Evolutionary conservation across 345 rosid species (phyloP).

Genomic region (Pelargonium nanum): DNA sequence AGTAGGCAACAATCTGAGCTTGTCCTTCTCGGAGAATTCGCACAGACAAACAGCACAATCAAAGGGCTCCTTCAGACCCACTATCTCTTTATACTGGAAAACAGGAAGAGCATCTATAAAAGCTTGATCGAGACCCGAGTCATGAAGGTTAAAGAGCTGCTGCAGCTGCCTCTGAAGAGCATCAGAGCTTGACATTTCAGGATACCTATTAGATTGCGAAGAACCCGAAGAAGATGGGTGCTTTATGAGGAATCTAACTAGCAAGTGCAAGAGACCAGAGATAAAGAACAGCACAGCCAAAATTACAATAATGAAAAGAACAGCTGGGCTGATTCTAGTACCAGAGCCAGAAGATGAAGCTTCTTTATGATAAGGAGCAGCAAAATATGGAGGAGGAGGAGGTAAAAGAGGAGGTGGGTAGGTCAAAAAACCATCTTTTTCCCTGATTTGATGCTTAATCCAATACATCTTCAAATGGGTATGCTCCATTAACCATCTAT

Average conservation of each 20-base stretch:
- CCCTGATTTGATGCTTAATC: constrained; percentile 40
- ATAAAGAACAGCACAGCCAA: constrained; percentile 72
- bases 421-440: constrained; percentile 40
- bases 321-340: constrained; percentile 68
- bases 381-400: constrained; percentile 11
- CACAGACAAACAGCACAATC: constrained; percentile 91
- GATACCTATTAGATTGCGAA: constrained; percentile 50
- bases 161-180: constrained; percentile 84
- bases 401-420: constrained; percentile 38
- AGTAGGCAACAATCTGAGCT: constrained; percentile 67
- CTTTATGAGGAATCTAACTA: constrained; percentile 71
- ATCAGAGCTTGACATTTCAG: constrained; percentile 60
- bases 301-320: constrained; percentile 63
- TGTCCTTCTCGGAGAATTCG: constrained; percentile 72
- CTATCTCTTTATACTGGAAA: constrained; percentile 61
- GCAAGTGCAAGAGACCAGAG: constrained; percentile 73
- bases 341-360: constrained; percentile 32
- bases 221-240: constrained; percentile 44
- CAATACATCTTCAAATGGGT: constrained; percentile 37
- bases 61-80: constrained; percentile 62
- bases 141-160: constrained; percentile 80
- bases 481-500: constrained; percentile 22
- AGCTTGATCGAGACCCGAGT: constrained; percentile 85
- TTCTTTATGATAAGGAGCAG: background rate
- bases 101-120: constrained; percentile 85